phyloP scores from a whole-genome alignment of 2,329 filamentous ascomycete genomes.

The Hortaea werneckii region DNA sequence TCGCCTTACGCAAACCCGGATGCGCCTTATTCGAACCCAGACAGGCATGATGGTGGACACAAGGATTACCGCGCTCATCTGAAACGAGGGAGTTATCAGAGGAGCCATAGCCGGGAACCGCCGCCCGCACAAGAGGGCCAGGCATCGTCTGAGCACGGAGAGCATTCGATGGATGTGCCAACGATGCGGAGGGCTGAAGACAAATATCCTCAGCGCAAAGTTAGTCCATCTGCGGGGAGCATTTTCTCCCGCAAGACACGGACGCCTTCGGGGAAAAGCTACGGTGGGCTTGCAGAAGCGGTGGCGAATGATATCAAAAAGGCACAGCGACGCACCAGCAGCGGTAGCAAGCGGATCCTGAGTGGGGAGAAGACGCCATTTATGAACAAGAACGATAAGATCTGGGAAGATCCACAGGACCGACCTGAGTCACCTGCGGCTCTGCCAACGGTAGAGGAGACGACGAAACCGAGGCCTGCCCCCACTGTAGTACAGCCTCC shows the following conservation, averaged over 20 bases:
- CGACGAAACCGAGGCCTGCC: slow-evolving; percentile 8
- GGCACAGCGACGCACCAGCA: slow-evolving; percentile 44
- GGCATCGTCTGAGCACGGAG: background rate
- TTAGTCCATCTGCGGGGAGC: slow-evolving; percentile 10
- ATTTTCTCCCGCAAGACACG: slow-evolving; percentile 7
- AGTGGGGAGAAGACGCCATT: slow-evolving; percentile 61
- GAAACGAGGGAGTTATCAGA: slow-evolving; percentile 54
- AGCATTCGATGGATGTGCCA: slow-evolving; percentile 2
- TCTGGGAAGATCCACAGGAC: slow-evolving; percentile 77
- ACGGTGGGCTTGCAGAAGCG: slow-evolving; percentile 25
- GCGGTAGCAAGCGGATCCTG: slow-evolving; percentile 56
- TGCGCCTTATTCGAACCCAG: slow-evolving; percentile 26
- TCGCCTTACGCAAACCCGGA: slow-evolving; percentile 50
- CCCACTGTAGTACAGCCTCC: slow-evolving; percentile 23
- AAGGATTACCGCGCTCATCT: background rate
- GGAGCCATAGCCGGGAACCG: slow-evolving; percentile 31
- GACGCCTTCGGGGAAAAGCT: slow-evolving; percentile 23
- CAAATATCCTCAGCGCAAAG: slow-evolving; percentile 10
- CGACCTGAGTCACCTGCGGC: background rate
- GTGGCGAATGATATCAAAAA: slow-evolving; percentile 25
- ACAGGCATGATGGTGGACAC: slow-evolving; percentile 25
- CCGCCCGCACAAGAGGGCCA: slow-evolving; percentile 1
- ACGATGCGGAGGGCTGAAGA: slow-evolving; percentile 6
- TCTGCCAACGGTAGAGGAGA: background rate
- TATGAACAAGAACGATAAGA: slow-evolving; percentile 60